Base-by-base conservation (phyloP, 1,139 yeast genomes). In the Blastobotrys indianensis region DNA sequence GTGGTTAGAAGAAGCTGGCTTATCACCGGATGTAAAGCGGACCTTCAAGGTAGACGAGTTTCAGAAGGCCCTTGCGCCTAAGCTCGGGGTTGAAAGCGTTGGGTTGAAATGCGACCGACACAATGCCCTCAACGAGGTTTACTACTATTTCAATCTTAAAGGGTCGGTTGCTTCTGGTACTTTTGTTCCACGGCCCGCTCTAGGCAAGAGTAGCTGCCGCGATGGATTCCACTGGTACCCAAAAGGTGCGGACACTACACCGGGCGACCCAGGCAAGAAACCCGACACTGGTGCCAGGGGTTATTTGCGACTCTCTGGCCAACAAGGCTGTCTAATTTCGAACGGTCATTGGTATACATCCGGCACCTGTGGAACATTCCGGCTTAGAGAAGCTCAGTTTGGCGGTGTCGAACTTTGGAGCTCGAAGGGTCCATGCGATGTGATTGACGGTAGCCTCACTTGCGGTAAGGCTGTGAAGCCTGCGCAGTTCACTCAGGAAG, bases 281-380 rank as follows among this genome's bases (percentile, higher is more conserved):
- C 44, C 44, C 6, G 41, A 41, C n/a, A 41, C 36, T n/a, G 52
- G 52, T 16, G 44, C 51, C 34, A 46, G 46, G 39, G 85, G 84
- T 6, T 70, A 66, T 55, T 64, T 88, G 39, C 76, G 73, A 52
- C 67, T 82, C 23, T 66, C 75, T 23, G 76, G 72, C 12, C 75
- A 80, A 46, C 61, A 72, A 4, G 96, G 95, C 2, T 87, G 96
- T 67, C 68, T 90, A 47, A 90, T 88, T 57, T 77, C 84, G 51
- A 85, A 79, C 58, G 97, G 97, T 4, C 77, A 79, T 55, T 88
- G 94, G 90, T 86, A 82, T 66, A 66, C 75, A 5, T 73, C 79
- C 32, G 97, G 97, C 1, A 80, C 95, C 1, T 90, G 97, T 66
- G 97, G 96, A 2, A 80, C 84, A 2, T 87, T 74, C 66, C 71